Base-by-base conservation (phyloP, 306 rosid species). In the Acacia crassicarpa region DNA sequence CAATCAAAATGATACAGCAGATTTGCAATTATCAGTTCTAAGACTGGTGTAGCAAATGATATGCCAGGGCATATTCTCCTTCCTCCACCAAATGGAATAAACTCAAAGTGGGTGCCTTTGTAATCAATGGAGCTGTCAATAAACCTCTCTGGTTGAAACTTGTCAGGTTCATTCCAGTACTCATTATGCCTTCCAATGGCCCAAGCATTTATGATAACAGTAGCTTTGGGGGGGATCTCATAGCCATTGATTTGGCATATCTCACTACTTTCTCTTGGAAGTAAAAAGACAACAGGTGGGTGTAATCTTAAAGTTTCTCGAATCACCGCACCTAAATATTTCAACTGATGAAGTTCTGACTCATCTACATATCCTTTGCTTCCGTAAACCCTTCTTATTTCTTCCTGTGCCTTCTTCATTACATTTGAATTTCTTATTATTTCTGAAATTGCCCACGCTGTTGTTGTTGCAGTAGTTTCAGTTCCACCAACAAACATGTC, bases 401-500 rank as follows among this genome's bases (percentile, higher is more conserved):
- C 84, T 45, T 35, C 53, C 33, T 63, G 84, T 33, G 74, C 79
- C 66, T 62, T 46, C 2, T 63, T 62, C 79, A 81, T 41, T 9
- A 56, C 75, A 3, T 63, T 9, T 63, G 68, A 9, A 9, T 12
- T 27, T 63, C 6, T 63, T 5, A 30, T 5, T 20, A 63, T 25
- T 14, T 63, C 68, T 63, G 68, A 5, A 8, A 63, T 63, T 63
- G 68, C 68, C 68, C 68, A 63, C 10, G 1, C 68, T 27, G 20
- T 27, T 4, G 68, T 63, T 63, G 68, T 63, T 30, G 40, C 68
- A 5, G 84, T 14, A 22, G 80, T 67, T 5, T 75, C 80, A 6
- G 35, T 63, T 53, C 84, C 84, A 23, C 30, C 84, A 14, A 22
- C 11, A 49, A 74, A 67, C 9, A 81, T 45, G 33, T 81, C 79